Evolutionary conservation across 2,329 filamentous ascomycete genomes (phyloP), one percentile per base, ranked within the genome.

Genomic region (Drechslera avenae): DNA sequence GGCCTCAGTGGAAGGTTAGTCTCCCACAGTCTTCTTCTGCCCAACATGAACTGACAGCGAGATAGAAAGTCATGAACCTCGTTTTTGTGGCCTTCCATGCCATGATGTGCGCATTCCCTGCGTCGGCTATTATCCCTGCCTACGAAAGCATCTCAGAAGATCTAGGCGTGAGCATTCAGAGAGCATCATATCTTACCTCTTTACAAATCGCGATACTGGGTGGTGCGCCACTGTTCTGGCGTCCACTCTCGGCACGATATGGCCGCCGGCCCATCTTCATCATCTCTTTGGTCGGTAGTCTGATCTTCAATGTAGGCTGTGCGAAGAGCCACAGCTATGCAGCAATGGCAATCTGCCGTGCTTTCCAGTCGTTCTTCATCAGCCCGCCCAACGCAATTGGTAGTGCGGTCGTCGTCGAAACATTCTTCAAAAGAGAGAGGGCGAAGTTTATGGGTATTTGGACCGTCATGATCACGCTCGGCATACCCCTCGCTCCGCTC

Each of bases 381-480:
- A 78, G 75, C 13, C 83, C 82, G 5, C 78, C 82, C 0, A 75
- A 73, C 12, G 77, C 79, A 0, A 81, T 84, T 41, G 82, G 82
- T 18, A 83, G 80, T 61, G 82, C 76, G 0, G 80, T 85, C 7
- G 82, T 85, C 3, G 78, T 79, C 13, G 82, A 85, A 60, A 82
- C 78, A 1, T 84, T 82, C 52, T 85, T 84, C 68, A 80, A 79
- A 60, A 77, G 77, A 23, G 79, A 84, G 39, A 71, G 82, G 17
- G 82, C 75, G 4, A 75, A 73, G 40, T 82, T 79, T 41, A 83
- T 84, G 78, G 82, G 82, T 21, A 71, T 83, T n/a, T 83, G 82
- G 82, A 83, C 81, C 1, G 57, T 76, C 21, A 72, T 82, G 65
- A 67, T 82, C 12, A 82, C 80, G 0, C 50, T 82, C 9, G 80